Percentiles rank a stretch among this genome's conserved stretches.
phyloP scores from a whole-genome alignment of 805 yeast genomes.

The Spathaspora arborariae region DNA sequence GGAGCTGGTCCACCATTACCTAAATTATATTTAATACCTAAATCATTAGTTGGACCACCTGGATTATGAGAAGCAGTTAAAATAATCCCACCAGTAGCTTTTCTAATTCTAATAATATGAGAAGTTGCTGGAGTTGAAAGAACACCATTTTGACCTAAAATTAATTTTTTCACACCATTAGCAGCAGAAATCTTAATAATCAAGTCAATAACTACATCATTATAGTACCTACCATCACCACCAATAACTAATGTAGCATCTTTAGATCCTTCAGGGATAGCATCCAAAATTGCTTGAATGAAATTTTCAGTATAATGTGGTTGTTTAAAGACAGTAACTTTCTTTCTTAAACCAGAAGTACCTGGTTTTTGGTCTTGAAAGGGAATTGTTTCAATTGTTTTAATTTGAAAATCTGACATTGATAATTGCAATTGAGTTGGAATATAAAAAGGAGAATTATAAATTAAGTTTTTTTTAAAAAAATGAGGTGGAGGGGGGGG shows the following conservation, averaged over 20 bases:
- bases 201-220: conserved; percentile 72
- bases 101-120: conserved; percentile 74
- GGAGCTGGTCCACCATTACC: conserved; percentile 99
- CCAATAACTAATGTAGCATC: conserved; percentile 84
- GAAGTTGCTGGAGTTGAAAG: conserved; percentile 96
- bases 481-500: not conserved
- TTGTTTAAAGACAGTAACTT: conserved; percentile 78
- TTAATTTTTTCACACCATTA: conserved; percentile 80
- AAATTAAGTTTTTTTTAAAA: not conserved
- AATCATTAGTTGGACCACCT: conserved; percentile 89
- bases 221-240: conserved; percentile 95
- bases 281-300: conserved; percentile 76
- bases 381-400: conserved; percentile 51
- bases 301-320: conserved; percentile 87
- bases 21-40: conserved; percentile 94
- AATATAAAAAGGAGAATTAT: not conserved
- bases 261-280: conserved; percentile 86
- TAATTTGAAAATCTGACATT: conserved; percentile 10
- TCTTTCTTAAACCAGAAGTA: conserved; percentile 93
- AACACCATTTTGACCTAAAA: conserved; percentile 84
- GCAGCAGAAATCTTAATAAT: conserved; percentile 86
- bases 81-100: conserved; percentile 90
- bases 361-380: conserved; percentile 95
- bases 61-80: conserved; percentile 97
- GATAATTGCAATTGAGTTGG: not conserved